Evolutionary conservation across 225 moss, liverwort and hornwort species (phyloP), one percentile per base, ranked within the genome.

Genomic region (Rhytidiadelphus loreus): DNA sequence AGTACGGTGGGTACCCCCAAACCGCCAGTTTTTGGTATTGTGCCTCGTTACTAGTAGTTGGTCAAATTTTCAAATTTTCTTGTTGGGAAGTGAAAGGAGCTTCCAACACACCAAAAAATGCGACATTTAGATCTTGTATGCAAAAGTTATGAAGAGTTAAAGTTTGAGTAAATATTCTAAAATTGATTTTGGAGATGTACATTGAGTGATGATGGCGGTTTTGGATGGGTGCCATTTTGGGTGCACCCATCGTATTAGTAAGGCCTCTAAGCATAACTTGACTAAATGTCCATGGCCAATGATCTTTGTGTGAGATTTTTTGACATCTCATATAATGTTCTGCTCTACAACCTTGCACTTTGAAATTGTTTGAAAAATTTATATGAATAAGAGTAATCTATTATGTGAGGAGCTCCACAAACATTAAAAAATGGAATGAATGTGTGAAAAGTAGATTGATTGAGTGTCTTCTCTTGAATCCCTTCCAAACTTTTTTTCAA

Each of bases 31-130:
- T 70, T 70, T 25, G 15, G 1, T 43, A 43, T 0, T 70, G 3
- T 43, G 3, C 8, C 3, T 69, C 8, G 3, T 25, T 70, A 25
- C 8, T 66, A 37, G 9, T 26, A 43, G 2, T 1, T 71, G 3
- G 26, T 43, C 9, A 43, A 16, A 28, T 16, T 71, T 43, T 16
- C 28, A 71, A 26, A 43, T 71, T 43, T 43, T 70, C 26, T 43
- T 28, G 16, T 43, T 43, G 15, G 16, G 9, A 41, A 70, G 26
- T 26, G 4, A 41, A 26, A 70, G 0, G 4, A 70, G 4, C 16
- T 26, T 26, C 10, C 0, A 3, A 28, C 0, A 1, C 2, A 44
- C 0, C 0, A 28, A 15, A 15, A 3, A 26, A 12, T 0, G 0
- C 1, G 0, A 29, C 3, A 16, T 16, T 16, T 28, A 1, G 6